Conservation (phyloP, 2,329 filamentous ascomycete genomes). For the Eutypella sp. region DNA sequence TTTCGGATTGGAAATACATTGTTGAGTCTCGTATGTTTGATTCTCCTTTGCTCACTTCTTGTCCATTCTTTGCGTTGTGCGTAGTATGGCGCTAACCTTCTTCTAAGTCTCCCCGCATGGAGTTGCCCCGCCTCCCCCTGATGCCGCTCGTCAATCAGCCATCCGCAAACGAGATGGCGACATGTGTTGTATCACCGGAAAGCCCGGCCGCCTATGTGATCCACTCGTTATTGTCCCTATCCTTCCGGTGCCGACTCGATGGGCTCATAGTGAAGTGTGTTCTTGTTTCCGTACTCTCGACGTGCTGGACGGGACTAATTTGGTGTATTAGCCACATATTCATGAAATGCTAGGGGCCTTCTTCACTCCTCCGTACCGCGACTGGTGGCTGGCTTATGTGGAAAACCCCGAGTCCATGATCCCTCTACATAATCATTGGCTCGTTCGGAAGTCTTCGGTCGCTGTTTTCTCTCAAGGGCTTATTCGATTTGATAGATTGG, state of each 20-base stretch:
- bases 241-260: conserved; percentile 17
- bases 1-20: conserved; percentile 23
- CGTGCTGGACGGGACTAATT: conserved; percentile 2
- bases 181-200: conserved; percentile 22
- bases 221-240: conserved; percentile 17
- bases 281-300: neutral
- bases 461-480: conserved; percentile 15
- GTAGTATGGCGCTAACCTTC: neutral
- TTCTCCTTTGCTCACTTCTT: neutral
- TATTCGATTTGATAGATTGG: conserved; percentile 18
- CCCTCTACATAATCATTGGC: conserved; percentile 21
- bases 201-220: conserved; percentile 12
- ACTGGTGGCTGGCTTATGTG: conserved; percentile 28
- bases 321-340: conserved; percentile 6
- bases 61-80: no score
- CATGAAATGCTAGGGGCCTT: conserved; percentile 23
- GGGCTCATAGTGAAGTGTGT: conserved; percentile 15
- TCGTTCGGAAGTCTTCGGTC: conserved; percentile 23
- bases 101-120: conserved; percentile 10
- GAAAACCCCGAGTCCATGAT: conserved; percentile 6
- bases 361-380: conserved; percentile 22
- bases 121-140: conserved; percentile 7
- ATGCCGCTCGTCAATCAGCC: neutral
- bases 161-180: conserved; percentile 18
- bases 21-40: conserved; percentile 18